phyloP scores from a whole-genome alignment of 2,329 filamentous ascomycete species.

The Allantophomopsis cytisporea region DNA sequence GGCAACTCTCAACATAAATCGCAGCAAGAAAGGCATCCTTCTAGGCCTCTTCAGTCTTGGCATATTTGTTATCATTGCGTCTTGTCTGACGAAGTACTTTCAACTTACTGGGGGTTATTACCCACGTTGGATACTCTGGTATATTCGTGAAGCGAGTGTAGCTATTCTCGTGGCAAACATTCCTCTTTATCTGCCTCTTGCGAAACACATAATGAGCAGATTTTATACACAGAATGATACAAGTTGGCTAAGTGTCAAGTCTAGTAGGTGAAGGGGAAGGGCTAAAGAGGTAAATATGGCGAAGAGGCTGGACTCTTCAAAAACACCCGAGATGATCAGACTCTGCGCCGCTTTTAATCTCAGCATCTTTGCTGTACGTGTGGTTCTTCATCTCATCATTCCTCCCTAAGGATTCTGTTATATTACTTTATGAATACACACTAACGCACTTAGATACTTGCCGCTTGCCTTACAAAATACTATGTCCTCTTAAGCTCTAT shows the following conservation, averaged over 20 bases:
- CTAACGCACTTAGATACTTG: slow-evolving; percentile 23
- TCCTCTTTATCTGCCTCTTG: not conserved
- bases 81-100: not conserved
- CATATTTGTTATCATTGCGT: not conserved
- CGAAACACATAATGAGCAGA: too few species aligned
- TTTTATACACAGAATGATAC: too few species aligned
- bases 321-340: too few species aligned
- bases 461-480: slow-evolving; percentile 29
- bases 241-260: too few species aligned
- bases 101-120: not conserved
- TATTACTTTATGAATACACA: not conserved
- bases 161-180: not conserved
- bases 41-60: not conserved
- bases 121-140: not conserved
- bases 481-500: slow-evolving; percentile 20
- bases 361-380: not conserved
- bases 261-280: too few species aligned
- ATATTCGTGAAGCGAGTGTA: not conserved
- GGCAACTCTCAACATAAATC: not conserved
- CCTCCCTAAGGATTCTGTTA: too few species aligned
- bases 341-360: too few species aligned
- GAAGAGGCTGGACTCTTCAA: too few species aligned
- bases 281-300: too few species aligned
- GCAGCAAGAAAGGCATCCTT: not conserved
- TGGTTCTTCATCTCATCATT: not conserved